Base-by-base conservation (phyloP, 129 eudicot species). In the Helichrysum umbraculigerum region DNA sequence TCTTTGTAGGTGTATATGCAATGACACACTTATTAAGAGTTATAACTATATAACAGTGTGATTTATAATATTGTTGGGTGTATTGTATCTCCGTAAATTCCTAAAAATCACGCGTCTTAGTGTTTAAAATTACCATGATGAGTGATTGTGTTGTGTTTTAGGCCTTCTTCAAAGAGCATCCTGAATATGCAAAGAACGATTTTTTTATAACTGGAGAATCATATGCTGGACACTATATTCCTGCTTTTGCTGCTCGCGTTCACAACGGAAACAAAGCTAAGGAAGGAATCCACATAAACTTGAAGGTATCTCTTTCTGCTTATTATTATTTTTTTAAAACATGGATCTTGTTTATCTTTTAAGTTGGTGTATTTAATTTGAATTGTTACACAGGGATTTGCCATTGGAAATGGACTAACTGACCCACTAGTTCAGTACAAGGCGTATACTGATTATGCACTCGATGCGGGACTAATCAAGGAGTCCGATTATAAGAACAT, bases 331-430 rank as follows among this genome's bases (percentile, higher is more conserved):
- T 25, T 47, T 73, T 8, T 33, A 58, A 6, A 16, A 33, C 17
- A 3, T 5, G 15, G 30, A 32, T 21, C 29, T 7, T 17, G 30
- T 17, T 47, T 7, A 50, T 76, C 15, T 16, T 51, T 57, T 16
- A 5, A 71, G 69, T 41, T 58, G 37, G 16, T 81, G 68, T 41
- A 52, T 60, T 44, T 68, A 76, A 29, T 62, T 15, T 74, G 69
- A 20, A 62, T 65, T 33, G 34, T 72, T 71, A 69, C 39, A 30
- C 92, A 95, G 99, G 99, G 99, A 65, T 95, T 95, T 79, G 97
- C 99, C 74, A 95, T 95, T 67, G 99, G 99, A 54, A 95, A 95
- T 82, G 99, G 99, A 42, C 96, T 95, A 66, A 95, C 99, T 12
- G 80, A 95, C 80, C 99, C 99, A 60, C 89, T 65, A 72, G 79